phyloP scores from a whole-genome alignment of 2,329 filamentous ascomycete genomes.

The Westerdykella sp. region DNA sequence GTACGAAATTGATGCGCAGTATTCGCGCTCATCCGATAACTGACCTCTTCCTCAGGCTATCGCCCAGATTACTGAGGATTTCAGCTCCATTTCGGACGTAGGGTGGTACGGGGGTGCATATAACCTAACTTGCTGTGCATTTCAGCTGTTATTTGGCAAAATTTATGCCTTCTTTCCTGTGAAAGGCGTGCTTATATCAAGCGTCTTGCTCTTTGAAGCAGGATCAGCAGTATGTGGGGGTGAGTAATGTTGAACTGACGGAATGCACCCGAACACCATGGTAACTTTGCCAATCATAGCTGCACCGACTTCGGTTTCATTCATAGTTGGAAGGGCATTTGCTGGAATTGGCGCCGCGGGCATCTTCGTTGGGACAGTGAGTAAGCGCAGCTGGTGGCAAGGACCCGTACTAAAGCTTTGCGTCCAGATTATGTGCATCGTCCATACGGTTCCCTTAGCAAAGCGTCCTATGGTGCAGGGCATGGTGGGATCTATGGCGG shows the following conservation, averaged over 20 bases:
- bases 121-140: constrained; percentile 40
- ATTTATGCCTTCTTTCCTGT: constrained; percentile 42
- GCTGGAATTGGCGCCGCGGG: constrained; percentile 45
- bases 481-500: constrained; percentile 40
- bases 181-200: constrained; percentile 34
- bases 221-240: constrained; percentile 42
- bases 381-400: constrained; percentile 25
- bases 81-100: constrained; percentile 22
- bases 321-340: constrained; percentile 47
- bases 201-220: constrained; percentile 40
- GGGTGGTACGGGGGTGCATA: constrained; percentile 35
- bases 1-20: too few species aligned
- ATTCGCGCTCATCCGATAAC: too few species aligned
- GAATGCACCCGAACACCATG: constrained; percentile 4
- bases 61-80: constrained; percentile 23
- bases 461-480: constrained; percentile 40
- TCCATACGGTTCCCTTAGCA: constrained; percentile 33
- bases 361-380: constrained; percentile 39
- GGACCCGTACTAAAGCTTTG: too few species aligned
- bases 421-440: constrained; percentile 21
- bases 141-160: constrained; percentile 45
- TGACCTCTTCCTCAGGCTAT: constrained; percentile 7
- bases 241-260: background rate
- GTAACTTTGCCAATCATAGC: constrained; percentile 33
- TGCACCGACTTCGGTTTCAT: constrained; percentile 36